Evolutionary conservation across 768 basidiomycete genomes (phyloP), one percentile per base, ranked within the genome.

Genomic region (Tephrocybe rancida): DNA sequence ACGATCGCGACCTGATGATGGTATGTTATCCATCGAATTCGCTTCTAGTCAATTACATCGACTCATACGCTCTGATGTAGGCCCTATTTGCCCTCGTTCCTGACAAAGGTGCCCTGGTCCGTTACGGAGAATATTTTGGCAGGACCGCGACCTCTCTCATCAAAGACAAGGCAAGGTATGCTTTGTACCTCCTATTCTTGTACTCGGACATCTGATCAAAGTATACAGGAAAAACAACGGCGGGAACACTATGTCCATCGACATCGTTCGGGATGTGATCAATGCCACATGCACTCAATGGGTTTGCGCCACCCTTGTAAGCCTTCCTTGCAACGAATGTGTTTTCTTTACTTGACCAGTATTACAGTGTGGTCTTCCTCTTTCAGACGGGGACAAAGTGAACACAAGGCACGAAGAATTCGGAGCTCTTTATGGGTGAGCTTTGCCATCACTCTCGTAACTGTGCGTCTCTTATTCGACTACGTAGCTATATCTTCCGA

Each of bases 261-360:
- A 67, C 49, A 54, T 67, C 14, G 60, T 62, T 13, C 44, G 52
- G 14, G 63, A 65, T 42, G 59, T 68, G 2, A 66, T 68, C 39
- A 65, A 67, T 50, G 57, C 55, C 5, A 59, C 62, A 1, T 68
- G 64, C 41, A 63, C 60, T 21, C 57, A 61, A 14, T 68, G 67
- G 67, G 65, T 64, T 32, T 65, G 64, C 50, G 56, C 62, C 21
- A 59, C 59, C 9, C 52, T 68, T 18, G 67, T 68, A 48, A 41
- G n/a, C n/a, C 60, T 44, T 3, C 2, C n/a, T 47, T 48, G 16
- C 19, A 29, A 18, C 18, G 14, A 35, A 38, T 30, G 26, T 3
- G 24, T 25, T 27, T 45, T 21, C 6, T 7, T n/a, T 13, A 29
- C 34, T n/a, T 11, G 25, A 45, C 16, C 16, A 13, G 29, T 32